These are phyloP conservation scores for Taphrina populina DNA, from an alignment of 1,139 yeast species.

Conservation along the genomic window DNA sequence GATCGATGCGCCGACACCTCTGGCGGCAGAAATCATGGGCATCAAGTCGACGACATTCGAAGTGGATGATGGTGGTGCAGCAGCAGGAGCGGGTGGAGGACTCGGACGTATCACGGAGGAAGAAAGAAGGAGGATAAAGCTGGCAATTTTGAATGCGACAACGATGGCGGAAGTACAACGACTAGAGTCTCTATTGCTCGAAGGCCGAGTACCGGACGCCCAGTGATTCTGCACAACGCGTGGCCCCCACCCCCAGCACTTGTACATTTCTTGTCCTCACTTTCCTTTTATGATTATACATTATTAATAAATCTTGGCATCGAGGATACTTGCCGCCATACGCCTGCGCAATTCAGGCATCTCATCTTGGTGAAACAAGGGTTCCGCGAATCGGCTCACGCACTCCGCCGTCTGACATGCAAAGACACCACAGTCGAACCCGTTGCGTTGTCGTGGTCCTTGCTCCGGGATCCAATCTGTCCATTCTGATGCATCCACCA, in stretches of 20 bases:
- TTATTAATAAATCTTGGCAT: conserved; percentile 26
- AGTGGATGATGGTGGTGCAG: conserved; percentile 30
- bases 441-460: conserved; percentile 86
- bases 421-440: conserved; percentile 94
- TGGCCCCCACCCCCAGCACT: too few species aligned
- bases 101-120: conserved; percentile 53
- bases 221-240: not conserved
- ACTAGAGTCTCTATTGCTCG: conserved; percentile 52
- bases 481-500: conserved; percentile 42
- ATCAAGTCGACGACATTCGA: conserved; percentile 40
- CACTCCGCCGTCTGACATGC: conserved; percentile 75
- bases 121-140: conserved; percentile 55
- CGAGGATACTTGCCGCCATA: conserved; percentile 59
- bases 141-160: conserved; percentile 60
- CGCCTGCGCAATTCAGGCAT: conserved; percentile 67
- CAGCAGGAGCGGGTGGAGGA: conserved; percentile 35
- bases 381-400: conserved; percentile 52
- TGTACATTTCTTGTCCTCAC: too few species aligned
- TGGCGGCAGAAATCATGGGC: conserved; percentile 43
- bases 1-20: conserved; percentile 44
- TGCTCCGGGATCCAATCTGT: conserved; percentile 41
- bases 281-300: too few species aligned
- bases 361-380: conserved; percentile 65
- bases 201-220: conserved; percentile 36
- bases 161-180: conserved; percentile 72